phyloP scores from a whole-genome alignment of 192 early-diverging fungal genomes.

The Pilobolus umbonatus region DNA sequence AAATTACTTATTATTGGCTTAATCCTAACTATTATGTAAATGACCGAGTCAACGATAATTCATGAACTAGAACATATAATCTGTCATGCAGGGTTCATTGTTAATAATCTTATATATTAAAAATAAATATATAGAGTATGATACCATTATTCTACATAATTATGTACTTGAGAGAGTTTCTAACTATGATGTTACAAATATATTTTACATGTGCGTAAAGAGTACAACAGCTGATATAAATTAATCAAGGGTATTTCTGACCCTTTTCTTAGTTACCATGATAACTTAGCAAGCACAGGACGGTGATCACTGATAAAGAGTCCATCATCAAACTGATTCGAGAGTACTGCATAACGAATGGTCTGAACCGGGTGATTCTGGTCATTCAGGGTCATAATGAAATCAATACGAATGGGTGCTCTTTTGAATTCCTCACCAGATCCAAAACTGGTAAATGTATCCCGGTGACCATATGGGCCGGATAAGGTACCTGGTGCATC shows the following conservation, averaged over 20 bases:
- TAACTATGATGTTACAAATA: too few relatives aligned
- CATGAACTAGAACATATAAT: background rate
- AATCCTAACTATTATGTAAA: background rate
- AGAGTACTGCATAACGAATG: slow-evolving; percentile 14
- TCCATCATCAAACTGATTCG: slow-evolving; percentile 33
- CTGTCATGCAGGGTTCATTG: too few relatives aligned
- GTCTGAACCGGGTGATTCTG: slow-evolving; percentile 1
- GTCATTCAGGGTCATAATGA: slow-evolving; percentile 17
- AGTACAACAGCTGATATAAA: too few relatives aligned
- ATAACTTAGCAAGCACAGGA: slow-evolving; percentile 27
- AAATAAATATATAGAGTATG: too few relatives aligned
- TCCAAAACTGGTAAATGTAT: slow-evolving; percentile 37
- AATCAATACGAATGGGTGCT: slow-evolving; percentile 27
- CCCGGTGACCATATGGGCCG: slow-evolving; percentile 30
- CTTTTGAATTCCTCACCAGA: slow-evolving; percentile 5
- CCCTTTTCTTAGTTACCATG: slow-evolving; percentile 13
- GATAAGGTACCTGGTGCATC: background rate
- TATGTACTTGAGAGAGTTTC: too few relatives aligned
- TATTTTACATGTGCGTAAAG: too few relatives aligned
- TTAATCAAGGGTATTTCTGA: too few relatives aligned
- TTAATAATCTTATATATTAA: too few relatives aligned
- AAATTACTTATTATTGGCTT: slow-evolving; percentile 7
- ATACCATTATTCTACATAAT: too few relatives aligned
- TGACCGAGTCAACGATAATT: background rate
- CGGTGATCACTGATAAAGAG: slow-evolving; percentile 39